Conservation (phyloP, 2,329 filamentous ascomycete species). For the Aaosphaeria pasadenensis region DNA sequence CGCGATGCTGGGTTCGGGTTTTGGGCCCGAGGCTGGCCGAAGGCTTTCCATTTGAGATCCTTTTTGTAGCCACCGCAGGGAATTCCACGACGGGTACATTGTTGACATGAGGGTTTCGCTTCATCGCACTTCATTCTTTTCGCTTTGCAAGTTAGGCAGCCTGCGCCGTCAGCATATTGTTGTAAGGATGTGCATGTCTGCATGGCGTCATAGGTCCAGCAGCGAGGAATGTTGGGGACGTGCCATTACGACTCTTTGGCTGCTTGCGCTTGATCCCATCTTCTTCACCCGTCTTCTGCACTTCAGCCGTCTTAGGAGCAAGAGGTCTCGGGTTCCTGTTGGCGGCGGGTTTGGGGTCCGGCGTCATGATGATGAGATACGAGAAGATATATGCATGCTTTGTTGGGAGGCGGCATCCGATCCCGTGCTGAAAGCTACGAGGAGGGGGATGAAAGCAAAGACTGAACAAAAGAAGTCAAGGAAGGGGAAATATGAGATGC, state of each 20-base stretch:
- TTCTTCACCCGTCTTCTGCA: not conserved
- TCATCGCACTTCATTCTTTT: slow-evolving; percentile 72
- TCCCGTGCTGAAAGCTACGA: too few species aligned
- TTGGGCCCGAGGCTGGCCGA: slow-evolving; percentile 1
- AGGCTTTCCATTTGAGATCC: slow-evolving; percentile 62
- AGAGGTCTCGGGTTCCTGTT: not conserved
- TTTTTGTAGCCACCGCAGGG: slow-evolving; percentile 68
- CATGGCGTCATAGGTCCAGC: not conserved
- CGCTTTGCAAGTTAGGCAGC: slow-evolving; percentile 69
- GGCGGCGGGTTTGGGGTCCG: not conserved
- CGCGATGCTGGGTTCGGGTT: not conserved
- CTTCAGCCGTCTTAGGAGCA: not conserved
- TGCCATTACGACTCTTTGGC: slow-evolving; percentile 70
- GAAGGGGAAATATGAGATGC: too few species aligned
- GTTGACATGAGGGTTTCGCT: slow-evolving; percentile 63
- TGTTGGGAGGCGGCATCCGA: too few species aligned
- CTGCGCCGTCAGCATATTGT: slow-evolving; percentile 37
- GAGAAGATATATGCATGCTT: too few species aligned
- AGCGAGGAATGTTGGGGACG: slow-evolving; percentile 20
- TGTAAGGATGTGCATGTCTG: not conserved
- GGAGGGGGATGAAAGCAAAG: too few species aligned
- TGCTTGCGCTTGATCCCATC: slow-evolving; percentile 40
- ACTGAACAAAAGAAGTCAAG: too few species aligned
- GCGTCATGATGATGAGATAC: not conserved
- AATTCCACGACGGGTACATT: slow-evolving; percentile 63